Evolutionary conservation across 768 basidiomycete genomes (phyloP).

Genomic region (Rhizopogon salebrosus): DNA sequence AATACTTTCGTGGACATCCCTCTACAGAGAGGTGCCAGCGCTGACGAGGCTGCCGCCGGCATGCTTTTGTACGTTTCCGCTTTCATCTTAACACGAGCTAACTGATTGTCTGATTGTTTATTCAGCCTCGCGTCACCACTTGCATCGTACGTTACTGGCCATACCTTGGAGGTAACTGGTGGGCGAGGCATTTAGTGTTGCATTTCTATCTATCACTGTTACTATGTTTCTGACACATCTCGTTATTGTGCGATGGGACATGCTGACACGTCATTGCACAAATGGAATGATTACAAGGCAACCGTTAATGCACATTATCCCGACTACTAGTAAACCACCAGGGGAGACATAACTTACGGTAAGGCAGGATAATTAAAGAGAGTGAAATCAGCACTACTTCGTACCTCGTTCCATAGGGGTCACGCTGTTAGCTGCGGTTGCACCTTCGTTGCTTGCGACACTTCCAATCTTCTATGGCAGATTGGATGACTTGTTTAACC

Average conservation of each 20-base stretch:
- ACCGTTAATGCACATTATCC: too few relatives aligned
- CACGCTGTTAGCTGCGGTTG: too few relatives aligned
- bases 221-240: neutral
- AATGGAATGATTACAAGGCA: neutral
- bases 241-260: neutral
- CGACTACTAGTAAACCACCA: too few relatives aligned
- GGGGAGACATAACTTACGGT: too few relatives aligned
- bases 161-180: conserved; percentile 81
- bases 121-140: conserved; percentile 70
- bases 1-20: conserved; percentile 48
- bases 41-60: conserved; percentile 73
- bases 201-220: neutral
- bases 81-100: neutral
- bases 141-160: conserved; percentile 76
- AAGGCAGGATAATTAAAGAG: too few relatives aligned
- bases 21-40: conserved; percentile 58
- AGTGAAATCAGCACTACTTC: too few relatives aligned
- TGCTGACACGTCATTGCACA: neutral
- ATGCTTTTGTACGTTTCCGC: conserved; percentile 64
- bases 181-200: conserved; percentile 61
- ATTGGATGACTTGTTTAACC: too few relatives aligned
- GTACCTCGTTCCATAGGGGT: too few relatives aligned
- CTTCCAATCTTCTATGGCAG: too few relatives aligned
- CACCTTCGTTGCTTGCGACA: too few relatives aligned
- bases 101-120: conserved; percentile 5